Conservation (phyloP, 495 filamentous ascomycete species). For the Symbiotaphrina buchneri region DNA sequence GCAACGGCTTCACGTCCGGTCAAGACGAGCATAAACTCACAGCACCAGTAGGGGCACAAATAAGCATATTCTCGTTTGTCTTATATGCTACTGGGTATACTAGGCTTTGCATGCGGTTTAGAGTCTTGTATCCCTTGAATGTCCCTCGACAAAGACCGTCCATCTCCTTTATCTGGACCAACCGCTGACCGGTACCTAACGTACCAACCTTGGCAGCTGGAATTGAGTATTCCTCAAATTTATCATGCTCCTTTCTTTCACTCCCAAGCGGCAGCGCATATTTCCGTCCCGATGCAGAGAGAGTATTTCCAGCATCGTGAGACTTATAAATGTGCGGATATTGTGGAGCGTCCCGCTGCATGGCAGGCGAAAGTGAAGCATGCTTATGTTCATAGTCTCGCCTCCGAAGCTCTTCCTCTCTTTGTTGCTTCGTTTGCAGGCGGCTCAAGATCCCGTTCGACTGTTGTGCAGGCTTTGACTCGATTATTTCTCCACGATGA, state of each 20-base stretch:
- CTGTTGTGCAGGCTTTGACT: constrained; percentile 13
- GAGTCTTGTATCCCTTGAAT: constrained; percentile 76
- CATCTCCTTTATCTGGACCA: constrained; percentile 59
- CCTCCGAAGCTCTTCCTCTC: constrained; percentile 49
- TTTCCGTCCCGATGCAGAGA: constrained; percentile 50
- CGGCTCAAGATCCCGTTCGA: constrained; percentile 30
- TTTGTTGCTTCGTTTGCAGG: constrained; percentile 51
- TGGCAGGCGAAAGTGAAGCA: constrained; percentile 35
- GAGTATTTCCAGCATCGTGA: constrained; percentile 60
- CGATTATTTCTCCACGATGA: constrained; percentile 40
- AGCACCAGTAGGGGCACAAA: constrained; percentile 94
- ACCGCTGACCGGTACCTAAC: constrained; percentile 41
- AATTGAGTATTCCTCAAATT: constrained; percentile 74
- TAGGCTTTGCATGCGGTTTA: constrained; percentile 96
- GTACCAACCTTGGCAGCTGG: constrained; percentile 65
- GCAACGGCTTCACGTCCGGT: neutral
- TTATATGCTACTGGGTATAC: constrained; percentile 91
- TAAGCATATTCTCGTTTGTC: constrained; percentile 94
- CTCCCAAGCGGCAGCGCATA: constrained; percentile 54
- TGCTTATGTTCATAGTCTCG: constrained; percentile 70
- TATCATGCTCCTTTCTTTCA: constrained; percentile 31
- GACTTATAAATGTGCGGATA: constrained; percentile 89
- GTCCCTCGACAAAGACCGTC: constrained; percentile 80
- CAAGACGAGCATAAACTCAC: constrained; percentile 13
- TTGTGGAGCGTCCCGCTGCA: constrained; percentile 33